Evolutionary conservation across 78 protist species (phyloP), one percentile per base, ranked within the genome.

Genomic region (Parvularia atlantis): DNA sequence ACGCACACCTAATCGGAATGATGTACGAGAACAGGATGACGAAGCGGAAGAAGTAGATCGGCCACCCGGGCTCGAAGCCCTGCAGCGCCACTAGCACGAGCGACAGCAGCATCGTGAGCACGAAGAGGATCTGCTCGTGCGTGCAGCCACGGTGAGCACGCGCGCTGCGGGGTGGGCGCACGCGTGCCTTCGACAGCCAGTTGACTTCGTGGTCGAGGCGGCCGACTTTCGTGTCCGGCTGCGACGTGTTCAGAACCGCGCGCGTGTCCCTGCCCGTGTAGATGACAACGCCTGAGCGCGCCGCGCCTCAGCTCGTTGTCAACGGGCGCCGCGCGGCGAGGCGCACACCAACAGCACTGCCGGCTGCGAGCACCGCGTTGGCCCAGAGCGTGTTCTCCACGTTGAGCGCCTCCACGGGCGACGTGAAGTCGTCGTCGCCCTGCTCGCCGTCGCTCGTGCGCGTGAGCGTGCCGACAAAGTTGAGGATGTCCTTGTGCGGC

Each of bases 361-460:
- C 98, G 20, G 84, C 35, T 9, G 98, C 96, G 35, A 96, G 73
- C 19, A 93, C 96, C 33, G 96, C 87, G 60, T 83, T 88, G n/a
- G 94, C 80, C 99, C 99, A 96, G 13, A 96, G 86, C 9, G 95
- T 89, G 78, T 96, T 93, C 11, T 93, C 97, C 10, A 94, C 77
- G 53, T 70, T 77, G 30, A 96, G 66, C 13, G 94, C 75, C 66
- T 95, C 97, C n/a, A n/a, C n/a, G n/a, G n/a, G n/a, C n/a, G n/a
- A n/a, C n/a, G n/a, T n/a, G n/a, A n/a, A n/a, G n/a, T n/a, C n/a
- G n/a, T n/a, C n/a, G n/a, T n/a, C n/a, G n/a, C n/a, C n/a, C n/a
- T n/a, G n/a, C n/a, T n/a, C n/a, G n/a, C n/a, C n/a, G n/a, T n/a
- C n/a, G n/a, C n/a, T n/a, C n/a, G n/a, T n/a, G n/a, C n/a, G n/a